Percentiles rank a stretch among this genome's conserved stretches.
Evolutionary conservation across 192 early-diverging fungal genomes (phyloP).

Genomic region (Linnemannia elongata): DNA sequence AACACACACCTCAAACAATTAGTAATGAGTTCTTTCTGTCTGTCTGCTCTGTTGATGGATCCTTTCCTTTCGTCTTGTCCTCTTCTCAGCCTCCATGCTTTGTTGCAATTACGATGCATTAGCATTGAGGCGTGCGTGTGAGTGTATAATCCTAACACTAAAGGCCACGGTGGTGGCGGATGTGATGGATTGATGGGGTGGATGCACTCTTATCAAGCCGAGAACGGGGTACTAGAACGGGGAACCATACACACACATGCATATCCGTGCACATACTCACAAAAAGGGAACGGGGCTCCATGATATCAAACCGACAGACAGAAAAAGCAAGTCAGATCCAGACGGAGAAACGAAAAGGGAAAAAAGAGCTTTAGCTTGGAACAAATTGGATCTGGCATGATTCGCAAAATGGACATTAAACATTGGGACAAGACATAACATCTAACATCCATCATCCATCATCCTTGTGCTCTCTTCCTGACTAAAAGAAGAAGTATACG

Average conservation of each 20-base stretch:
- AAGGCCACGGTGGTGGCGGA: not conserved
- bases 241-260: not conserved
- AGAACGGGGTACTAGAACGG: not conserved
- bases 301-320: not conserved
- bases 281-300: not conserved
- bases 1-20: not conserved
- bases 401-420: not conserved
- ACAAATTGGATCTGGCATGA: not conserved
- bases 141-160: not conserved
- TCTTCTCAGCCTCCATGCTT: not conserved
- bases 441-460: not conserved
- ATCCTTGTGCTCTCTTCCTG: not conserved
- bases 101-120: not conserved
- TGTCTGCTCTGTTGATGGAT: not conserved
- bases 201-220: not conserved
- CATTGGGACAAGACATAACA: no score
- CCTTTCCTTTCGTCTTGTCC: not conserved
- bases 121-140: not conserved
- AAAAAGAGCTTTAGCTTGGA: not conserved
- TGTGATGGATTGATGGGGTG: not conserved
- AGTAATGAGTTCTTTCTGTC: no score
- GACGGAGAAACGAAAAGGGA: not conserved
- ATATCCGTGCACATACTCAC: not conserved
- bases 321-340: not conserved
- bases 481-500: not conserved